Base-by-base conservation (phyloP, 495 filamentous ascomycete species). In the Venustampulla echinocandica region DNA sequence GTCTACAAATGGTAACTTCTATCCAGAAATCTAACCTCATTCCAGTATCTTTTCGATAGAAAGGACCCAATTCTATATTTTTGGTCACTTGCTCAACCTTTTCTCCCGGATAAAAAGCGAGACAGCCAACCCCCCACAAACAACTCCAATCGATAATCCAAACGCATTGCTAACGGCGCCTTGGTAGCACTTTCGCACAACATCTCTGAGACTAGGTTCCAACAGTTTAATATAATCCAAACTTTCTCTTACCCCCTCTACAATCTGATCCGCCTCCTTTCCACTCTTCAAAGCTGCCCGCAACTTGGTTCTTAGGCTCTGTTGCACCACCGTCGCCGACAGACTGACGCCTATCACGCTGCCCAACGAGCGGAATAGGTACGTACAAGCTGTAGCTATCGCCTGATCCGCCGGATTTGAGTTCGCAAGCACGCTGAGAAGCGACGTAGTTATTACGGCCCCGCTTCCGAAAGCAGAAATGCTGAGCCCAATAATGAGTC, bases 301-400 rank as follows among this genome's bases (percentile, higher is more conserved):
- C n/a, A 93, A 66, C 25, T 74, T 67, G 2, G 58, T 63, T 4
- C 85, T 72, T 18, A 95, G 67, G 10, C 69, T 67, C 49, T 85
- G 80, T 59, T 95, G 88, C 14, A 87, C 73, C 13, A 87, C 71
- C 2, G 83, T 88, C 0, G 84, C 76, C 11, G 78, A 73, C 19
- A 86, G 58, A 18, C 81, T 82, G 28, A 93, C 62, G 7, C 87
- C 85, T 15, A 85, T 72, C 7, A 87, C 80, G 3, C 77, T 80
- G n/a, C 88, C 88, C 9, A 93, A 67, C 3, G 83, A 82, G 3
- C 88, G 80, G 71, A 95, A 95, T 1, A 93, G 75, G 61, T 93
- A 95, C 1, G 79, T 85, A 60, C 85, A 89, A 1, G 88, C 88
- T 10, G 86, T 90, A 2, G 81, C 82, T 2, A 93, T 73, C 0